Evolutionary conservation across 768 basidiomycete genomes (phyloP), one percentile per base, ranked within the genome.

Genomic region (Tylopilus vinaceipallidus): DNA sequence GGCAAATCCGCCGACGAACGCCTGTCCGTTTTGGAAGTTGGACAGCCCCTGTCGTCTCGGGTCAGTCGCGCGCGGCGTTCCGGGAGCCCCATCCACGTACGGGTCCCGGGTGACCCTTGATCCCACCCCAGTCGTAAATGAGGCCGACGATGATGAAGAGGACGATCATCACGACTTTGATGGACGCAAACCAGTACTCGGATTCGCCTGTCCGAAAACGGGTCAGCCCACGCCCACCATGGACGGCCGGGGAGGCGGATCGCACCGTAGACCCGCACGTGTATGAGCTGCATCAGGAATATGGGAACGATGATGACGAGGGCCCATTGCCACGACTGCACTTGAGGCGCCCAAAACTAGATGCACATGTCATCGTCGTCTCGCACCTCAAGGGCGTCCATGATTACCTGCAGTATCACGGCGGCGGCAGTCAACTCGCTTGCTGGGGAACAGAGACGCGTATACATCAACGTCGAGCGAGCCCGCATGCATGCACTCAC

Each of bases 71-170:
- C n/a, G n/a, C n/a, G 36, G 23, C 8, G 13, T 30, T 19, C 3
- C 13, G 7, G 8, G 4, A 9, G 24, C 3, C 16, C 23, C 13
- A 24, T 24, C 14, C 12, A 66, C 76, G 54, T 56, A 80, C 80
- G 0, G 81, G 80, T 44, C 81, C 83, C 13, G 82, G 78, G 57
- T 83, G 76, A 0, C 73, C 68, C 65, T 75, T 79, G 12, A 82
- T 64, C 4, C 81, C 81, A 44, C 79, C 78, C 77, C 83, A 85
- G 56, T 80, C 75, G 53, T 74, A 78, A 44, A 86, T 79, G 48
- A 87, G 74, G 44, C 81, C 82, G 10, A 80, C 75, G 46, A 83
- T 61, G 55, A 86, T 78, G 70, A 86, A 84, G 11, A 84, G 55
- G 43, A 83, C 54, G 37, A 85, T 79, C 70, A 83, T 75, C 38